phyloP scores from a whole-genome alignment of 2,329 filamentous ascomycete genomes.

The Colletotrichum karsti region DNA sequence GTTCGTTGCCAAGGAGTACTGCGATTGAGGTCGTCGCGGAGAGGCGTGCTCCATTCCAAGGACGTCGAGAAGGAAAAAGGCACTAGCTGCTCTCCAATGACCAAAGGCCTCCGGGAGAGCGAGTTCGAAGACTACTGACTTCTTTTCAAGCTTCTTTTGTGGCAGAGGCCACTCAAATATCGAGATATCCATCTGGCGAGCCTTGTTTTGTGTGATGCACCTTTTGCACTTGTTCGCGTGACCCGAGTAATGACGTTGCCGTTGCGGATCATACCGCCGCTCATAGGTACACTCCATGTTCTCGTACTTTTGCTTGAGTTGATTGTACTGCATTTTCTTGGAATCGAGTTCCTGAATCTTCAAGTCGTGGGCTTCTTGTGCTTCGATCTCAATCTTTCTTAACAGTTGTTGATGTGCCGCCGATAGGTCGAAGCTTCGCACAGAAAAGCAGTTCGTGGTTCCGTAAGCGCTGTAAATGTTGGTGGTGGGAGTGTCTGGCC shows the following conservation, averaged over 20 bases:
- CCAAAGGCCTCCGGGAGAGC: slow-evolving; percentile 47
- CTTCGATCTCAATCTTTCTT: too few species aligned
- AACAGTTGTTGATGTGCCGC: too few species aligned
- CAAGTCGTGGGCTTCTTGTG: too few species aligned
- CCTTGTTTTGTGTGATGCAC: slow-evolving; percentile 38
- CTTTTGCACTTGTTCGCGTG: slow-evolving; percentile 38
- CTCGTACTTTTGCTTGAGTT: too few species aligned
- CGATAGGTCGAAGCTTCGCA: too few species aligned
- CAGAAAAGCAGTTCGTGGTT: too few species aligned
- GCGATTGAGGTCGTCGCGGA: fast-evolving
- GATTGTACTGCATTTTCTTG: too few species aligned
- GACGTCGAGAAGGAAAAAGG: slow-evolving; percentile 49
- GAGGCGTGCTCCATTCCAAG: slow-evolving; percentile 34
- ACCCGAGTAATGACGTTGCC: neutral
- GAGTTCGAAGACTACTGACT: slow-evolving; percentile 63
- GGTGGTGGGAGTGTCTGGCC: too few species aligned
- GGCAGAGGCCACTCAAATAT: slow-evolving; percentile 68
- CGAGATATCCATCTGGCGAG: slow-evolving; percentile 45
- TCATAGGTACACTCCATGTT: too few species aligned
- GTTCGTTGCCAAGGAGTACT: neutral
- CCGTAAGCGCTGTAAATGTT: too few species aligned
- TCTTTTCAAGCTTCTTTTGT: slow-evolving; percentile 34
- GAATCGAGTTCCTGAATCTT: too few species aligned
- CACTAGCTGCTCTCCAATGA: slow-evolving; percentile 58
- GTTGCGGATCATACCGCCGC: too few species aligned